Percentiles rank a stretch among this genome's conserved stretches.
phyloP scores from a whole-genome alignment of 2,329 filamentous ascomycete species.

The Didymella arachidicola region DNA sequence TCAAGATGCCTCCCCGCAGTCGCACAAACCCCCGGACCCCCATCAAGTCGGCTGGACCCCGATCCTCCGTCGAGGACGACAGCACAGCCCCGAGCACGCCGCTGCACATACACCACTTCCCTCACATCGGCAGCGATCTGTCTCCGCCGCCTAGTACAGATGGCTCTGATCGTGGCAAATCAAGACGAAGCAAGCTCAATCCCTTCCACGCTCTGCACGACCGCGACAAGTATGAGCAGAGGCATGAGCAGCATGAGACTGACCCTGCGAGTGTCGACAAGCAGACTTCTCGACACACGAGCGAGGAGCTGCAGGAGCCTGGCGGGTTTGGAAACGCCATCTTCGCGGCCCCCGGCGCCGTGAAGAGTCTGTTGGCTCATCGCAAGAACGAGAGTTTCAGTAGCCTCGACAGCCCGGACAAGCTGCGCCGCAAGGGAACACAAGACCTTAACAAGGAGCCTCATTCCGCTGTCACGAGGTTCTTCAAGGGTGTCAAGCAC shows the following conservation, averaged over 20 bases:
- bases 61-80: constrained; percentile 52
- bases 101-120: constrained; percentile 39
- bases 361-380: constrained; percentile 45
- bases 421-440: constrained; percentile 45
- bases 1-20: constrained; percentile 34
- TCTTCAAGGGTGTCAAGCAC: constrained; percentile 79
- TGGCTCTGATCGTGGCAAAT: constrained; percentile 43
- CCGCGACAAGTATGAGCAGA: constrained; percentile 38
- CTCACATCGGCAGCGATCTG: constrained; percentile 45
- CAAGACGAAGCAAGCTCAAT: constrained; percentile 51
- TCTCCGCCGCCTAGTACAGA: constrained; percentile 49
- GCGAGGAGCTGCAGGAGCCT: constrained; percentile 43
- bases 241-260: constrained; percentile 23
- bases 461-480: constrained; percentile 68
- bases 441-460: constrained; percentile 51
- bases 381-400: constrained; percentile 51
- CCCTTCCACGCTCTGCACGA: constrained; percentile 51
- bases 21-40: constrained; percentile 26
- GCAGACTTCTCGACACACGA: constrained; percentile 38
- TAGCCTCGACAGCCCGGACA: constrained; percentile 43
- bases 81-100: constrained; percentile 52
- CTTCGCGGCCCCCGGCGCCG: constrained; percentile 42
- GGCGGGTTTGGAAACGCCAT: constrained; percentile 43
- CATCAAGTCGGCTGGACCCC: constrained; percentile 41
- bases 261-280: constrained; percentile 34